Evolutionary conservation across 768 basidiomycete species (phyloP).

Genomic region (Strobilomyces dryophilus): DNA sequence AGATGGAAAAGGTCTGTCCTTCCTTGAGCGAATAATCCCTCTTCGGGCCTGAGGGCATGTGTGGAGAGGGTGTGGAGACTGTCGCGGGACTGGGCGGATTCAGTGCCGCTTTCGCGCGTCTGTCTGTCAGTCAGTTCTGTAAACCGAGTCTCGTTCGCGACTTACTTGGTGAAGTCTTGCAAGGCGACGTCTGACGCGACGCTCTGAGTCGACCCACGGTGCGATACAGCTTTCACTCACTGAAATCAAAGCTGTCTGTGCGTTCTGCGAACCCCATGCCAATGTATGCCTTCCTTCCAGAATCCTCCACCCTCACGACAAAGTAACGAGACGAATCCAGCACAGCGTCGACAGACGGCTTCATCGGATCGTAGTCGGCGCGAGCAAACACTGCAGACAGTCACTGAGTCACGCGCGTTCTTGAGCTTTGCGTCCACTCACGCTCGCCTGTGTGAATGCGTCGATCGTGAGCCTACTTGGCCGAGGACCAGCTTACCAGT

Average conservation of each 20-base stretch:
- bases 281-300: slow-evolving; percentile 84
- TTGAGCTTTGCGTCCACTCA: slow-evolving; percentile 34
- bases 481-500: slow-evolving; percentile 52
- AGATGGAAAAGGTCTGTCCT: slow-evolving; percentile 90
- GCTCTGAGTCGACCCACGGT: slow-evolving; percentile 3
- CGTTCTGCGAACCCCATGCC: slow-evolving; percentile 91
- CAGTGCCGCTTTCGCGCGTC: slow-evolving; percentile 60
- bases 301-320: slow-evolving; percentile 86
- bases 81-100: slow-evolving; percentile 45
- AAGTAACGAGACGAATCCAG: slow-evolving; percentile 95
- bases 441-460: slow-evolving; percentile 53
- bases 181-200: slow-evolving; percentile 64
- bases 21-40: slow-evolving; percentile 94
- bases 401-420: slow-evolving; percentile 7
- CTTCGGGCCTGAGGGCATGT: slow-evolving; percentile 74
- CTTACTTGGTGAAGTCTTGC: slow-evolving; percentile 81
- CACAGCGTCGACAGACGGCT: slow-evolving; percentile 90
- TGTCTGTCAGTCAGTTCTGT: slow-evolving; percentile 23
- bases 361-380: slow-evolving; percentile 72
- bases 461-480: neutral
- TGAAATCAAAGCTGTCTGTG: slow-evolving; percentile 88
- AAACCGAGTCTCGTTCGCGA: neutral
- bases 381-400: slow-evolving; percentile 74
- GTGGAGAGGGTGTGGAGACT: slow-evolving; percentile 50
- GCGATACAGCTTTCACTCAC: slow-evolving; percentile 42